Evolutionary conservation across 1,139 yeast genomes (phyloP), one percentile per base, ranked within the genome.

Genomic region (Yamadazyma atlantica): DNA sequence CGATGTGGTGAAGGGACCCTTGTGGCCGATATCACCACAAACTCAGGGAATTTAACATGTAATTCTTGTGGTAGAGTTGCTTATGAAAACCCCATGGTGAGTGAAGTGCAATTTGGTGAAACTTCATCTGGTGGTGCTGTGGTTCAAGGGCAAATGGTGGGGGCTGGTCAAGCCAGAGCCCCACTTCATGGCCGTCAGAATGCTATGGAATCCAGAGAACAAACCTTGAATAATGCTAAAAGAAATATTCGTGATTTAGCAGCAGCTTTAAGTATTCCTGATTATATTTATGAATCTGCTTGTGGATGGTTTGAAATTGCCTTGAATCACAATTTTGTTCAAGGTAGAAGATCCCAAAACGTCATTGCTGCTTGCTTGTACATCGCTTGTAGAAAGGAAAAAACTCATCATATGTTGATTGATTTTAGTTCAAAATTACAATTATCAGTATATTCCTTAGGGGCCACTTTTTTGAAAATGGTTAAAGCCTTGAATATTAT

Each of bases 101-200:
- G 95, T 17, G 98, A 94, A 57, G 94, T 94, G 41, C 87, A 94
- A 15, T 92, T 90, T 64, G 95, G 95, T 30, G 99, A 94, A 55
- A 77, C 89, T 3, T 75, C 95, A 10, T 74, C 84, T 19, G 99
- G 99, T 48, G 97, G 96, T 8, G 97, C 98, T 25, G 80, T 86
- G 42, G 96, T 92, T 2, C 96, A 89, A 49, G 99, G 99, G 54
- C 80, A 95, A 30, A 90, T 87, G 74, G 83, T 92, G 31, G 87
- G 89, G 29, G 84, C 88, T 0, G 97, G 88, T 55, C 97, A 90
- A 60, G 70, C 85, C 6, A 79, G 85, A 59, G 95, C 90, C 0
- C 69, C 81, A 3, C 78, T 75, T 48, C 73, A 75, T 36, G 86
- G 85, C 37, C 58, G 83, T 40, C 77, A 76, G 39, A 82, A 80